A percentile compares a stretch with the other conserved stretches of the same genome.
Conservation (phyloP, 768 basidiomycete species). For the Termitomyces sp. region DNA sequence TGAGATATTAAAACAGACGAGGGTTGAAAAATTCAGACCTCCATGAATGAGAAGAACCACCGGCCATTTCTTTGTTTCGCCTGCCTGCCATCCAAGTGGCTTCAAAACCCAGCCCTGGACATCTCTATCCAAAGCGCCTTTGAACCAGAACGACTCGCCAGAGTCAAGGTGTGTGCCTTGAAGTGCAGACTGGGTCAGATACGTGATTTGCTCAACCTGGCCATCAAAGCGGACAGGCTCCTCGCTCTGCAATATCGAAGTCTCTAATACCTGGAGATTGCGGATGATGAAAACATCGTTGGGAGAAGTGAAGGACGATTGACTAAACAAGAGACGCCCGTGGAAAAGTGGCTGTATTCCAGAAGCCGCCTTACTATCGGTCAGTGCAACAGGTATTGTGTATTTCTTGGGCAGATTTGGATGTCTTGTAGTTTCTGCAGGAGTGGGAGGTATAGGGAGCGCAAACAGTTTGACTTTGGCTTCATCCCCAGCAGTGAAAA, state of each 20-base stretch:
- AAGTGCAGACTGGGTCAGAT: slow-evolving; percentile 54
- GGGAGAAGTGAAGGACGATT: slow-evolving; percentile 71
- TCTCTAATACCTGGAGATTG: slow-evolving; percentile 40
- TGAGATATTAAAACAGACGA: not conserved
- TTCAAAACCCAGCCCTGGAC: slow-evolving; percentile 86
- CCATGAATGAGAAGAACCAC: slow-evolving; percentile 79
- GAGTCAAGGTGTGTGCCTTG: slow-evolving; percentile 50
- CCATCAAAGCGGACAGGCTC: slow-evolving; percentile 23
- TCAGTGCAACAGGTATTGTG: slow-evolving; percentile 53
- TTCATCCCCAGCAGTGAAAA: slow-evolving; percentile 72
- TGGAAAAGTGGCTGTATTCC: slow-evolving; percentile 56
- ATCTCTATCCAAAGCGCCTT: slow-evolving; percentile 66
- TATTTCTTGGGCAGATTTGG: slow-evolving; percentile 45
- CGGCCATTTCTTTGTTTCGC: slow-evolving; percentile 72
- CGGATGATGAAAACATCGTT: slow-evolving; percentile 72
- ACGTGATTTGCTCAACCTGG: slow-evolving; percentile 54
- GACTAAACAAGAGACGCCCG: slow-evolving; percentile 64
- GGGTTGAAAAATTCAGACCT: slow-evolving; percentile 28
- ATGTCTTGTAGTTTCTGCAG: slow-evolving; percentile 45
- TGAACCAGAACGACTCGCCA: slow-evolving; percentile 88
- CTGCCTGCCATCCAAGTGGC: slow-evolving; percentile 69
- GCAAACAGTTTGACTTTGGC: slow-evolving; percentile 74
- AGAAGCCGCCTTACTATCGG: slow-evolving; percentile 50
- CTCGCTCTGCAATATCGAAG: slow-evolving; percentile 29
- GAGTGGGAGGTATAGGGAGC: slow-evolving; percentile 63